Percentiles rank a stretch among this genome's conserved stretches.
Conservation (phyloP, 495 filamentous ascomycete species). For the Penicillium ucsense region DNA sequence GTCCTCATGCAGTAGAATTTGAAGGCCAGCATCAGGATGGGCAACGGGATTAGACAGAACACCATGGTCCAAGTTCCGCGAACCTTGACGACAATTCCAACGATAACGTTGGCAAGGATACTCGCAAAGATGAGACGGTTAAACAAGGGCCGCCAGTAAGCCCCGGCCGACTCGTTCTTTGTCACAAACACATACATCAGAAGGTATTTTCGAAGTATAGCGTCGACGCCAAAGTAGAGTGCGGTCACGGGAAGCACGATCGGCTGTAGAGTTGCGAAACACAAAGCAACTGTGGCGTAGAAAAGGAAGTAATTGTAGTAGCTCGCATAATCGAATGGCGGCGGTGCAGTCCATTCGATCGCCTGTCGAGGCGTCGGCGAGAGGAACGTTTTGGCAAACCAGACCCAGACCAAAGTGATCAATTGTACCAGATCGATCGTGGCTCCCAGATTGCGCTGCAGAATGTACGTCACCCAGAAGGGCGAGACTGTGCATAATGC, state of each 20-base stretch:
- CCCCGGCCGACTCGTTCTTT: constrained; percentile 91
- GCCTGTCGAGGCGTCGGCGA: constrained; percentile 83
- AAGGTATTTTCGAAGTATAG: constrained; percentile 89
- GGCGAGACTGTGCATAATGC: constrained; percentile 69
- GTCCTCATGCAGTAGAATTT: constrained; percentile 70
- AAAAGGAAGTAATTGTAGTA: constrained; percentile 97
- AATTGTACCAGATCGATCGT: constrained; percentile 83
- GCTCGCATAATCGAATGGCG: constrained; percentile 84
- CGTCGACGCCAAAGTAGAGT: constrained; percentile 81
- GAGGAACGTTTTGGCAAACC: constrained; percentile 72
- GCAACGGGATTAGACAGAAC: constrained; percentile 62
- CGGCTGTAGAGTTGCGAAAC: constrained; percentile 79
- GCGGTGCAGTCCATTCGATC: constrained; percentile 90
- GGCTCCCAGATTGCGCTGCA: constrained; percentile 87
- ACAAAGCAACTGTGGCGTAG: constrained; percentile 82
- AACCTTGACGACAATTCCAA: constrained; percentile 63
- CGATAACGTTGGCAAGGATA: constrained; percentile 67
- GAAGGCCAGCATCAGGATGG: constrained; percentile 73
- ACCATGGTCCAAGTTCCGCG: constrained; percentile 48
- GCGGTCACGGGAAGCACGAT: constrained; percentile 84
- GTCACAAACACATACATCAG: constrained; percentile 92
- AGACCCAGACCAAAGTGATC: constrained; percentile 68
- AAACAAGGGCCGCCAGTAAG: constrained; percentile 83
- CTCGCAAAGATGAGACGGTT: constrained; percentile 84
- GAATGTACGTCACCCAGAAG: constrained; percentile 89